Conservation (phyloP, 2,329 filamentous ascomycete genomes). For the Fusarium sp. region DNA sequence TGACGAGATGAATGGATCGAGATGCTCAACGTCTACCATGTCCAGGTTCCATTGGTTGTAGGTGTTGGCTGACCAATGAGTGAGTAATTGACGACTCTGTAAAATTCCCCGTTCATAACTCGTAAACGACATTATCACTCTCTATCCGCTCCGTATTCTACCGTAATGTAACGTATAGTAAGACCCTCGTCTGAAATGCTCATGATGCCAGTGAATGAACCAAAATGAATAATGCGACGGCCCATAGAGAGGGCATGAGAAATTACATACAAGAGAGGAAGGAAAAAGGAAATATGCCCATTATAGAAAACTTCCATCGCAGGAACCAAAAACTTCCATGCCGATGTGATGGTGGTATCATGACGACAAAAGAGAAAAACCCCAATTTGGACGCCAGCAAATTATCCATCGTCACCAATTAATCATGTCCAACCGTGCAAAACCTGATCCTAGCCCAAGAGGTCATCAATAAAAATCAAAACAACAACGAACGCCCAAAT, state of each 20-base stretch:
- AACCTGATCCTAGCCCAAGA: not conserved
- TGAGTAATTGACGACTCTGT: not conserved
- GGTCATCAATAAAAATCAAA: not conserved
- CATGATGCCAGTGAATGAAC: not conserved
- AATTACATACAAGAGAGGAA: not conserved
- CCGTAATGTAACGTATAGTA: not conserved
- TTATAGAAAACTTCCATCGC: slow-evolving; percentile 1
- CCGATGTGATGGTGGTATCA: slow-evolving; percentile 21
- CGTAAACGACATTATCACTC: not conserved
- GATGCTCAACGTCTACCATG: not conserved
- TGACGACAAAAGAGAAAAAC: not conserved
- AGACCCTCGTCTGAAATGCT: not conserved
- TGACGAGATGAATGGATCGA: not conserved
- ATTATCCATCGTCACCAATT: not conserved
- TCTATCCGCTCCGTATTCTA: not conserved
- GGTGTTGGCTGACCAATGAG: not conserved
- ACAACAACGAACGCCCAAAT: not conserved
- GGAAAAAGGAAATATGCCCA: not conserved
- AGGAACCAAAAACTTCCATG: not conserved
- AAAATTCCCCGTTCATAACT: not conserved
- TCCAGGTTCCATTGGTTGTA: not conserved
- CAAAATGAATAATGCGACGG: not conserved
- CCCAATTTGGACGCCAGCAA: not conserved
- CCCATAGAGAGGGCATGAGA: not conserved
- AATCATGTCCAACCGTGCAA: not conserved